Evolutionary conservation across 306 rosid species (phyloP).

Genomic region (Glycine tomentella): DNA sequence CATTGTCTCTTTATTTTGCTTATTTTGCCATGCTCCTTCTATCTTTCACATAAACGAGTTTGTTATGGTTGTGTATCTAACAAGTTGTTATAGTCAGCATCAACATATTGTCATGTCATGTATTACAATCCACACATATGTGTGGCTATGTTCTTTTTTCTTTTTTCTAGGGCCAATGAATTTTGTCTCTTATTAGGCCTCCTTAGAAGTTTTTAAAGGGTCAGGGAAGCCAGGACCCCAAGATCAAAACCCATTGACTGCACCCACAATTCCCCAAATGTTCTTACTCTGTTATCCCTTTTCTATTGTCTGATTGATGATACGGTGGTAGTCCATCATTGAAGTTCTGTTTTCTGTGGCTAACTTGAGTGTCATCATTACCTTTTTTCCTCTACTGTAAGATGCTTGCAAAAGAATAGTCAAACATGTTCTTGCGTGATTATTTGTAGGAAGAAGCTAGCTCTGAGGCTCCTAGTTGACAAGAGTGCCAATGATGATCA

Average conservation of each 20-base stretch:
- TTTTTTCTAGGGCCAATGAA: not conserved
- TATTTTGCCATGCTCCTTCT: constrained; percentile 14
- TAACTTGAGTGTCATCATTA: not conserved
- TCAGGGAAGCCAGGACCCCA: not conserved
- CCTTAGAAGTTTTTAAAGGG: not conserved
- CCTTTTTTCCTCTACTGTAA: not conserved
- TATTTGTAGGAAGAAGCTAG: constrained; percentile 82
- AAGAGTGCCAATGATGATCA: constrained; percentile 84
- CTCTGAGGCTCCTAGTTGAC: constrained; percentile 91
- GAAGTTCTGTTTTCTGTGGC: constrained; percentile 16
- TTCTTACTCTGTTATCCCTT: constrained; percentile 25
- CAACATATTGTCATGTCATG: constrained; percentile 31
- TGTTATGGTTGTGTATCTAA: too few species aligned
- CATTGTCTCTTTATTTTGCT: constrained; percentile 24
- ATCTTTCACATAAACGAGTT: not conserved
- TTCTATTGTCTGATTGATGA: constrained; percentile 33
- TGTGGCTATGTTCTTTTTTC: constrained; percentile 3
- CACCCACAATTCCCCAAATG: constrained; percentile 20
- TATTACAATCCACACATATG: not conserved
- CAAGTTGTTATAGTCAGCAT: constrained; percentile 14
- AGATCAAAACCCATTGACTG: constrained; percentile 33
- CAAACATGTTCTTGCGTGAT: constrained; percentile 25
- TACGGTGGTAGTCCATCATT: not conserved
- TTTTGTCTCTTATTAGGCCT: constrained; percentile 11
- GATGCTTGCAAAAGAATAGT: constrained; percentile 13